Percentiles rank a stretch among this genome's conserved stretches.
phyloP scores from a whole-genome alignment of 768 basidiomycete genomes.

The Pleurotus platypus region DNA sequence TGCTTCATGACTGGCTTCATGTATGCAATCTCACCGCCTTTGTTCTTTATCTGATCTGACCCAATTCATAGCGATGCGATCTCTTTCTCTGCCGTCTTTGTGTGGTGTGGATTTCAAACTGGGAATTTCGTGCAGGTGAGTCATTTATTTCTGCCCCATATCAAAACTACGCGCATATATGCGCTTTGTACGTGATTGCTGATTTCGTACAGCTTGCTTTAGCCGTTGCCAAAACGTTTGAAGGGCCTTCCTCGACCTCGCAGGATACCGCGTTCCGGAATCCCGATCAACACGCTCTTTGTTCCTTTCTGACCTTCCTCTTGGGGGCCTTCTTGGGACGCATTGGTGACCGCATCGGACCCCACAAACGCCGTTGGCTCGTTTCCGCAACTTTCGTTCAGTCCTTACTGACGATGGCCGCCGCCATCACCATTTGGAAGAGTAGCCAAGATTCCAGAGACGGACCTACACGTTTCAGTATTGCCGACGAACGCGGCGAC shows the following conservation, averaged over 20 bases:
- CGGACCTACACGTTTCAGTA: conserved; percentile 23
- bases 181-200: neutral
- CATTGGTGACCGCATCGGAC: conserved; percentile 73
- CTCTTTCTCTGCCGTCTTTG: conserved; percentile 74
- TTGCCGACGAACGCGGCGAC: conserved; percentile 50
- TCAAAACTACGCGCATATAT: conserved; percentile 1
- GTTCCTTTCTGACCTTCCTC: conserved; percentile 71
- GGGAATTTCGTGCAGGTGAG: conserved; percentile 69
- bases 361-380: conserved; percentile 77
- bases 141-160: conserved; percentile 3
- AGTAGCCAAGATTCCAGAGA: conserved; percentile 37
- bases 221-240: conserved; percentile 77
- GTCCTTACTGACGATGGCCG: conserved; percentile 71
- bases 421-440: conserved; percentile 69
- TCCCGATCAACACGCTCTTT: conserved; percentile 81
- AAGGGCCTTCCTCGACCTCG: conserved; percentile 32
- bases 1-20: conserved; percentile 82
- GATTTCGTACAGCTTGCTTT: conserved; percentile 56
- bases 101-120: conserved; percentile 87
- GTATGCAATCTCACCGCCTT: conserved; percentile 33
- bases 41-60: neutral
- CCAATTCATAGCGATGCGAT: conserved; percentile 51
- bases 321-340: conserved; percentile 73
- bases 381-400: conserved; percentile 68
- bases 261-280: conserved; percentile 67